Conservation (phyloP, 441 rosid genomes). For the Corymbia calophylla region DNA sequence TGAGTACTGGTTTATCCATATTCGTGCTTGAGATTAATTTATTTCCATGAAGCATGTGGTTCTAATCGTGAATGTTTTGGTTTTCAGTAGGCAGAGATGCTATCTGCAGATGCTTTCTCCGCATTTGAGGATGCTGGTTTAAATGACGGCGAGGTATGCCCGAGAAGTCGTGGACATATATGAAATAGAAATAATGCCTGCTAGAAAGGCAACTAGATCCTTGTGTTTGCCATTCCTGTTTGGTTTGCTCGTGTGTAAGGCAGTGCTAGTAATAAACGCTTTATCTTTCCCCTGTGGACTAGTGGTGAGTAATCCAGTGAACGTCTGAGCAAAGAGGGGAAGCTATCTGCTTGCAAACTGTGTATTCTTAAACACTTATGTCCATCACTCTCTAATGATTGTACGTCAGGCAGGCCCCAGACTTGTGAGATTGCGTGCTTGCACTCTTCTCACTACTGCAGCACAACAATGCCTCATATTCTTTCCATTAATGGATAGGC, state of each 20-base stretch:
- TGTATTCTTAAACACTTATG: too few species aligned
- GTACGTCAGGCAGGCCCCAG: too few species aligned
- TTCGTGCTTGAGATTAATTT: neutral
- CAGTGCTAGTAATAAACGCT: too few species aligned
- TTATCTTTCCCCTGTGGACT: too few species aligned
- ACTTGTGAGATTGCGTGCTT: too few species aligned
- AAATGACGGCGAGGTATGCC: conserved; percentile 59
- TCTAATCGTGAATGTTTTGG: neutral
- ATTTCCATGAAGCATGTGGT: neutral
- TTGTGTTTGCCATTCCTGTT: neutral
- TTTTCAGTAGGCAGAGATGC: conserved; percentile 91
- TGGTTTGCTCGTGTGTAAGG: too few species aligned
- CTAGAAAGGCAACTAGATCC: neutral
- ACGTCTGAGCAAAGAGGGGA: conserved; percentile 63
- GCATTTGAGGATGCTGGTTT: conserved; percentile 91
- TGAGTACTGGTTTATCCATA: neutral
- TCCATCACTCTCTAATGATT: too few species aligned
- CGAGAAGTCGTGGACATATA: neutral
- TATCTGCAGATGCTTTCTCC: conserved; percentile 84
- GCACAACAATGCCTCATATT: too few species aligned
- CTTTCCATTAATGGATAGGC: too few species aligned
- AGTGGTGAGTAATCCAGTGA: conserved; percentile 16
- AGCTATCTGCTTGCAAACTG: conserved; percentile 6
- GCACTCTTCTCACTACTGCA: too few species aligned
- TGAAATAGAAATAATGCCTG: neutral